Conservation (phyloP, 768 basidiomycete genomes). For the Pholiota conissans region DNA sequence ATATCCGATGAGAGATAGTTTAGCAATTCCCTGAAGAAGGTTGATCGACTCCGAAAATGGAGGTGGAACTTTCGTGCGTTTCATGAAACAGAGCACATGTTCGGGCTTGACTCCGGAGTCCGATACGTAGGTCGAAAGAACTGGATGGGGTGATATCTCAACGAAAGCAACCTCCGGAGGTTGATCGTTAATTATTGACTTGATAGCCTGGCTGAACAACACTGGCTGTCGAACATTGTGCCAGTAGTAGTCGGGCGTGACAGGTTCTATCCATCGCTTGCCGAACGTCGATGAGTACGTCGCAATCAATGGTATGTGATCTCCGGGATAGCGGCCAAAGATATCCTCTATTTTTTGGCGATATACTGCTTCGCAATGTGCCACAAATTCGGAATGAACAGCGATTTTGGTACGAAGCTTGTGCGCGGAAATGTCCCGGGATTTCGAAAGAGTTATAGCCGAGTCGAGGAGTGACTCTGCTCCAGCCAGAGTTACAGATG, state of each 20-base stretch:
- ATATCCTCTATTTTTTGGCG: slow-evolving; percentile 24
- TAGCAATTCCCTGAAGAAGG: slow-evolving; percentile 29
- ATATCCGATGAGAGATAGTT: slow-evolving; percentile 26
- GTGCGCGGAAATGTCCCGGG: slow-evolving; percentile 32
- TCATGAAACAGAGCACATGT: slow-evolving; percentile 25
- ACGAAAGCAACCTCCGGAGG: slow-evolving; percentile 30
- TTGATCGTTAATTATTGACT: slow-evolving; percentile 17
- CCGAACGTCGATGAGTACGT: slow-evolving; percentile 40
- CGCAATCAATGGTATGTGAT: slow-evolving; percentile 23
- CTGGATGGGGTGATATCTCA: slow-evolving; percentile 41
- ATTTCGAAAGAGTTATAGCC: slow-evolving; percentile 27
- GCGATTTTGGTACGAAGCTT: slow-evolving; percentile 36
- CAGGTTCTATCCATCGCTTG: slow-evolving; percentile 15
- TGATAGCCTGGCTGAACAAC: slow-evolving; percentile 33
- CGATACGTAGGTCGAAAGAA: slow-evolving; percentile 31
- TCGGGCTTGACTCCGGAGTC: neutral
- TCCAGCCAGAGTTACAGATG: slow-evolving; percentile 39
- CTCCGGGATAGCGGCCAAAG: slow-evolving; percentile 32
- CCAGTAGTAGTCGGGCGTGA: slow-evolving; percentile 42
- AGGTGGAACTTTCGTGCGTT: slow-evolving; percentile 22
- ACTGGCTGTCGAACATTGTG: slow-evolving; percentile 36
- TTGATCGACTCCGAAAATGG: slow-evolving; percentile 21
- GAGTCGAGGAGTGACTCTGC: slow-evolving; percentile 23
- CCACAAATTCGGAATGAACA: slow-evolving; percentile 39
- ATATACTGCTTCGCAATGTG: slow-evolving; percentile 31